Evolutionary conservation across 1,284 basidiomycete genomes (phyloP).

Genomic region (Sporisorium iseilematis-ciliati): DNA sequence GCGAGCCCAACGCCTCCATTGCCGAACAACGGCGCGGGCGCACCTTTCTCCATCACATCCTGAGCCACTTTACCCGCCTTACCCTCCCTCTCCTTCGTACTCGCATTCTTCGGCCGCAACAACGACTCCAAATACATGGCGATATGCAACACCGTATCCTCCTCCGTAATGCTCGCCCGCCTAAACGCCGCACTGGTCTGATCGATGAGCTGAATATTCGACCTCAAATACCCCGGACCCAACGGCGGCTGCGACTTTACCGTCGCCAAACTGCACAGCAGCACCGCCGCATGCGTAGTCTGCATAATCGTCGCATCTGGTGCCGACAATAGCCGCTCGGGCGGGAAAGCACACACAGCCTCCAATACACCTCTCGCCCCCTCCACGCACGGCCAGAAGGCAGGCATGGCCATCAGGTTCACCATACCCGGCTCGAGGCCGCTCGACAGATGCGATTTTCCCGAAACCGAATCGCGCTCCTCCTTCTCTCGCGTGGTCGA

Average conservation of each 20-base stretch:
- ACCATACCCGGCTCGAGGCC: constrained; percentile 40
- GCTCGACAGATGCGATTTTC: constrained; percentile 30
- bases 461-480: constrained; percentile 40
- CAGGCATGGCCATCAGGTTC: constrained; percentile 51
- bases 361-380: constrained; percentile 45
- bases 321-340: constrained; percentile 26
- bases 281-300: constrained; percentile 44
- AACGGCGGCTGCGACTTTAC: constrained; percentile 45
- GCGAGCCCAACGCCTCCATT: neutral
- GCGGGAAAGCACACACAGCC: constrained; percentile 37
- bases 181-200: constrained; percentile 44
- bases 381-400: constrained; percentile 53
- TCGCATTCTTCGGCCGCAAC: constrained; percentile 40
- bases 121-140: constrained; percentile 47
- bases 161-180: constrained; percentile 36
- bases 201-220: constrained; percentile 48
- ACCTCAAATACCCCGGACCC: constrained; percentile 40
- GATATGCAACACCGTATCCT: constrained; percentile 48
- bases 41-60: neutral
- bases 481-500: constrained; percentile 43
- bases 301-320: constrained; percentile 48
- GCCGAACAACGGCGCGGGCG: neutral
- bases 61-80: neutral
- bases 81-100: constrained; percentile 6
- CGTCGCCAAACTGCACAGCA: constrained; percentile 49